Evolutionary conservation across 2,329 filamentous ascomycete species (phyloP).

Genomic region (Paecilomyces dactylethromorphus): DNA sequence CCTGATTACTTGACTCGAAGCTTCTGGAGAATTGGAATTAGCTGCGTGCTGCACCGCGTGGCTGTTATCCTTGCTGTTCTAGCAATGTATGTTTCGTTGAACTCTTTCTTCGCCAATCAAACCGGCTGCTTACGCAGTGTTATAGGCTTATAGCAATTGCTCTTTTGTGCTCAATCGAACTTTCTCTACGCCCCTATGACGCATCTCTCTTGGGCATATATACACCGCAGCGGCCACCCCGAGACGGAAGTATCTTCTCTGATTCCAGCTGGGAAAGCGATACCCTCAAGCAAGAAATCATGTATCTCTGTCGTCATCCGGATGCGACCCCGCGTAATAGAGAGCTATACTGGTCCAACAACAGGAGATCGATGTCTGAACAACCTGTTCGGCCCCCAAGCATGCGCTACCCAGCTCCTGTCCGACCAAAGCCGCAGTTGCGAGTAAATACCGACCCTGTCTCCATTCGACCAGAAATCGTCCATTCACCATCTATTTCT

Average conservation of each 20-base stretch:
- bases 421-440: slow-evolving; percentile 23
- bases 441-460: slow-evolving; percentile 21
- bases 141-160: slow-evolving; percentile 27
- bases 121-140: neutral
- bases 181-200: slow-evolving; percentile 31
- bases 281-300: slow-evolving; percentile 30
- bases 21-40: slow-evolving; percentile 30
- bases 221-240: slow-evolving; percentile 12
- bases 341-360: slow-evolving; percentile 15
- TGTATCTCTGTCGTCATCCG: slow-evolving; percentile 29
- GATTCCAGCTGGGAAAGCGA: slow-evolving; percentile 29
- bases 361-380: slow-evolving; percentile 13
- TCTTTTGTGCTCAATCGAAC: slow-evolving; percentile 30
- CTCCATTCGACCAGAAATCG: slow-evolving; percentile 21
- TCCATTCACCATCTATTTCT: slow-evolving; percentile 8
- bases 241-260: slow-evolving; percentile 25
- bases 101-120: rapidly evolving
- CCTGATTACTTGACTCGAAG: slow-evolving; percentile 15
- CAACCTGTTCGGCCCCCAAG: slow-evolving; percentile 21
- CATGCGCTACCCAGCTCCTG: slow-evolving; percentile 24
- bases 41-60: slow-evolving; percentile 30
- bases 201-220: slow-evolving; percentile 31
- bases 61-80: slow-evolving; percentile 26
- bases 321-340: slow-evolving; percentile 22
- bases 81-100: slow-evolving; percentile 24